Percentiles rank a stretch among this genome's conserved stretches.
Evolutionary conservation across 2,329 filamentous ascomycete species (phyloP).

Genomic region (Calonectria pauciramosa): DNA sequence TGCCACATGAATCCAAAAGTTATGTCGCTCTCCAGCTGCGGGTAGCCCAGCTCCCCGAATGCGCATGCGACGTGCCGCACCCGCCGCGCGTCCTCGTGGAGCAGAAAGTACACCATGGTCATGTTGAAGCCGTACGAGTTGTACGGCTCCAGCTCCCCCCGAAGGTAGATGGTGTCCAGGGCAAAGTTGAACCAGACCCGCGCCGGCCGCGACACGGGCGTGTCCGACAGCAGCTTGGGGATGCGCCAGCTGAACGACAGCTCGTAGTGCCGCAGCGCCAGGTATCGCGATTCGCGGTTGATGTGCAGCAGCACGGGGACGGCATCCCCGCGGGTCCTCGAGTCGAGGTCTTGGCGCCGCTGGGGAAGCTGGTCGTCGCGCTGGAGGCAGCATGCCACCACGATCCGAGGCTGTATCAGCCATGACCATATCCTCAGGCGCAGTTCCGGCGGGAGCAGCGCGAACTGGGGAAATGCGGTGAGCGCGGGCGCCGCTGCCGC

Average conservation of each 20-base stretch:
- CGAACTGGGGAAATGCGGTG: slow-evolving; percentile 54
- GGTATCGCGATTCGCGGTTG: slow-evolving; percentile 57
- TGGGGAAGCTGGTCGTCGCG: slow-evolving; percentile 45
- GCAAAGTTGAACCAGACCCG: slow-evolving; percentile 63
- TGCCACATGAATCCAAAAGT: slow-evolving; percentile 64
- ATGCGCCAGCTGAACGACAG: slow-evolving; percentile 62
- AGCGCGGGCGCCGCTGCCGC: slow-evolving; percentile 11
- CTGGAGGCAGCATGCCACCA: slow-evolving; percentile 59
- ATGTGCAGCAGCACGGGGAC: slow-evolving; percentile 60
- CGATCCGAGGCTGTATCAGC: slow-evolving; percentile 60
- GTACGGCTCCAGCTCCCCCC: slow-evolving; percentile 63
- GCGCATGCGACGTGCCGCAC: slow-evolving; percentile 60
- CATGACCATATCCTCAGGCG: slow-evolving; percentile 63
- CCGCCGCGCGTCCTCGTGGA: slow-evolving; percentile 56
- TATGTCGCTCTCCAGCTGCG: slow-evolving; percentile 57
- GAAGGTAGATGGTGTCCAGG: slow-evolving; percentile 61
- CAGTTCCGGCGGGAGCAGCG: slow-evolving; percentile 59
- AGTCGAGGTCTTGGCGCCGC: slow-evolving; percentile 46
- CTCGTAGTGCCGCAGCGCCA: slow-evolving; percentile 60
- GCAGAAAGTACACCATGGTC: slow-evolving; percentile 64
- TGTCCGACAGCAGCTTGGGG: slow-evolving; percentile 55
- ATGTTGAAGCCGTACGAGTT: slow-evolving; percentile 61
- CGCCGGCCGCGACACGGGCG: slow-evolving; percentile 52
- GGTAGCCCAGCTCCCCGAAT: slow-evolving; percentile 60
- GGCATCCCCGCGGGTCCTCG: slow-evolving; percentile 42